phyloP scores from a whole-genome alignment of 192 early-diverging fungal species.

The Geranomyces michiganensis region DNA sequence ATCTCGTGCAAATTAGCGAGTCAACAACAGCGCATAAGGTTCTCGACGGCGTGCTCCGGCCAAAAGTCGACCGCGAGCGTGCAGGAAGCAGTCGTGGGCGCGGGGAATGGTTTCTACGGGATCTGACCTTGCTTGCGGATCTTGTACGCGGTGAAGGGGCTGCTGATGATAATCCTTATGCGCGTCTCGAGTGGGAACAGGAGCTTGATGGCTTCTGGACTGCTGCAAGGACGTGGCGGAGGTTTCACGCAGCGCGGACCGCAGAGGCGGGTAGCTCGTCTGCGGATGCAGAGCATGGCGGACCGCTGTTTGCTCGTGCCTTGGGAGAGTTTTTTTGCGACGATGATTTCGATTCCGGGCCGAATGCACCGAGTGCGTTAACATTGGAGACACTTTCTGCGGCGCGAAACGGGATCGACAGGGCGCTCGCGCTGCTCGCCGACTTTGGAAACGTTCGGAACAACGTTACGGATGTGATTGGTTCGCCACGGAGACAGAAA shows the following conservation, averaged over 20 bases:
- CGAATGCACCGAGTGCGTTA: neutral
- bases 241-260: neutral
- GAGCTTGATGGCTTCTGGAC: slow-evolving; percentile 48
- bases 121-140: slow-evolving; percentile 26
- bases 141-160: neutral
- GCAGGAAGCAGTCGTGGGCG: slow-evolving; percentile 35
- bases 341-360: neutral
- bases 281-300: slow-evolving; percentile 15
- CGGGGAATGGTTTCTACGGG: slow-evolving; percentile 42
- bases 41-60: slow-evolving; percentile 37
- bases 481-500: neutral
- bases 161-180: slow-evolving; percentile 33
- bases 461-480: neutral
- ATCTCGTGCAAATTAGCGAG: slow-evolving; percentile 23
- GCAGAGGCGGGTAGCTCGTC: slow-evolving; percentile 1
- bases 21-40: slow-evolving; percentile 26
- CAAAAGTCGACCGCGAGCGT: slow-evolving; percentile 37
- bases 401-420: neutral
- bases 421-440: neutral
- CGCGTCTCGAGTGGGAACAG: slow-evolving; percentile 36
- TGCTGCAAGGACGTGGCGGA: slow-evolving; percentile 5
- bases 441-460: neutral
- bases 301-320: slow-evolving; percentile 44
- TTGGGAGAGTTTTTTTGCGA: slow-evolving; percentile 35
- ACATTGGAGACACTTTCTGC: neutral